phyloP scores from a whole-genome alignment of 2,329 filamentous ascomycete genomes.

The Knufia fluminis region DNA sequence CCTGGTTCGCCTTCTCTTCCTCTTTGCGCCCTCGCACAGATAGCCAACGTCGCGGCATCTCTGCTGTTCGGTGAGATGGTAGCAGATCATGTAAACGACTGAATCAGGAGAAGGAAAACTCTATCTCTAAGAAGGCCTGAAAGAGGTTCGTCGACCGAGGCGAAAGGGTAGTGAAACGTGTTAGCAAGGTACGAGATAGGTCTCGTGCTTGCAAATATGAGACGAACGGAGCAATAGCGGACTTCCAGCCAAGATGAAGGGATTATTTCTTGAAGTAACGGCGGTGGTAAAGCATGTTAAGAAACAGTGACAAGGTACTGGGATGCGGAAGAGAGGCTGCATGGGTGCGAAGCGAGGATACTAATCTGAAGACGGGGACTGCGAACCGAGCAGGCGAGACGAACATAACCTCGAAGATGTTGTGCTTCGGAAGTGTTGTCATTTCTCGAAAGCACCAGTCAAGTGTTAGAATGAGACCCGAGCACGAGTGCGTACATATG shows the following conservation, averaged over 20 bases:
- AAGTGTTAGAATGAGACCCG: not conserved
- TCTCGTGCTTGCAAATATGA: no score
- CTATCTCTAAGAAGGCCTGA: not conserved
- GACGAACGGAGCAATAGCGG: not conserved
- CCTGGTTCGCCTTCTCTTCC: slow-evolving; percentile 1
- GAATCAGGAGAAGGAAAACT: not conserved
- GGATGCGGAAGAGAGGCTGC: not conserved
- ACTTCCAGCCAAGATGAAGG: not conserved
- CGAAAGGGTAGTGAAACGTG: not conserved
- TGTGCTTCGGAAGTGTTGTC: slow-evolving; percentile 3
- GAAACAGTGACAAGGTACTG: slow-evolving; percentile 4
- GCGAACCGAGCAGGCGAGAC: not conserved
- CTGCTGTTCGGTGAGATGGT: not conserved
- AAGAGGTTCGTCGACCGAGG: not conserved
- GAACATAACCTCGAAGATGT: not conserved
- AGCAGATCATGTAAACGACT: not conserved
- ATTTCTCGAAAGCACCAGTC: slow-evolving; percentile 2
- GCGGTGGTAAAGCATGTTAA: not conserved
- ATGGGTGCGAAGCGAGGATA: not conserved
- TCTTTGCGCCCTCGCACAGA: slow-evolving; percentile 1
- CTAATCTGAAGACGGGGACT: not conserved
- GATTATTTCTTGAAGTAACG: not conserved
- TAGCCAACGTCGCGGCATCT: slow-evolving; percentile 6
- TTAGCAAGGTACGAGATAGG: not conserved
- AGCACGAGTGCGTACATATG: not conserved